Base-by-base conservation (phyloP, 2,329 filamentous ascomycete species). In the Stagonosporopsis cucurbitacearum region DNA sequence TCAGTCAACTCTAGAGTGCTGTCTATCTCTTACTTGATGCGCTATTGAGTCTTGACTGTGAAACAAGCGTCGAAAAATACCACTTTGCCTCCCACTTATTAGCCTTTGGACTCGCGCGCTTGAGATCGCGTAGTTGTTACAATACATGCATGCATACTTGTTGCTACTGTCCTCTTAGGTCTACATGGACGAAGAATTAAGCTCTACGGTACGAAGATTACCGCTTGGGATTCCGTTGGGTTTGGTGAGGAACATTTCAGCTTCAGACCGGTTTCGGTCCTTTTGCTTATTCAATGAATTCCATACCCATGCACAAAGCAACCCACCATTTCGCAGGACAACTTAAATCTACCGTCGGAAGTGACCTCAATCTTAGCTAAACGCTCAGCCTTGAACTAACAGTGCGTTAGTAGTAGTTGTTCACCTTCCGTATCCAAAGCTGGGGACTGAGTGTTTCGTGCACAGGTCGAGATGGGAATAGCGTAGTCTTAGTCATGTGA, bases 401-500 rank as follows among this genome's bases (percentile, higher is more conserved):
- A n/a, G 3, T 25, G 7, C 11, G 3, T 22, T 8, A 11, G 33
- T 20, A 19, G n/a, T 25, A 20, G 40, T 3, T 30, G 11, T n/a
- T 4, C 20, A 25, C 23, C 7, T 17, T 40, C 12, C 30, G 13
- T 20, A 23, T 11, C 37, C 15, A 11, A 48, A 32, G 7, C 28
- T 13, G 19, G 8, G 23, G 12, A 17, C 11, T 55, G 15, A 20
- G 32, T 15, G 33, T 23, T 45, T 20, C 32, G 17, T 20, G 35
- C 17, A n/a, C 11, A 0, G 19, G 4, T 9, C 40, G 6, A 36
- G 36, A 46, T 3, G 19, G 52, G 52, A 7, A 45, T 40, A 40
- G 46, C 13, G 19, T 2, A 2, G 19, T n/a, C 47, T 56, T 56
- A 56, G 53, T 56, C 47, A 56, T 5, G 30, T 4, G 26, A 35